Base-by-base conservation (phyloP, 306 rosid genomes). In the Dalbergia cochinchinensis region DNA sequence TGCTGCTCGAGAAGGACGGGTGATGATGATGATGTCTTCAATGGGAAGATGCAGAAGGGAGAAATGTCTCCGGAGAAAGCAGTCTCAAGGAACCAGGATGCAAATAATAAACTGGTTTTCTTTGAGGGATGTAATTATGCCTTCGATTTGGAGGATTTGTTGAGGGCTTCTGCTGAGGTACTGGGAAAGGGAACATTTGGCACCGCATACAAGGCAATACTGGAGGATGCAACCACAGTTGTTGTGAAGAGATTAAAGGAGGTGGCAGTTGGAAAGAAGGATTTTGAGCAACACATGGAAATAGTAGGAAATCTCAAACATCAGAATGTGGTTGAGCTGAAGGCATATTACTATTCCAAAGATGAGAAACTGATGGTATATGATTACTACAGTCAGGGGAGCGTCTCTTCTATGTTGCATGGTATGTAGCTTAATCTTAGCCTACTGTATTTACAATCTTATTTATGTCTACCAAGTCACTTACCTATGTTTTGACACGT, bases 61-160 rank as follows among this genome's bases (percentile, higher is more conserved):
- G 84, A 33, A 41, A 94, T 94, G 97, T 94, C 98, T 4, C 97
- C 98, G 0, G 98, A 94, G 62, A 94, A 94, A 61, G 86, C 85
- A 51, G 90, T 94, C 15, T 92, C 98, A 1, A 85, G 97, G 88
- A 85, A 79, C 80, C 92, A 88, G 80, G 97, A 92, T 83, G 97
- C 96, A 12, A 85, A 81, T 61, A 85, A 85, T 69, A 85, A 85
- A 4, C 74, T 85, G 51, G 48, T 51, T 66, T 85, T 85, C 85
- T 85, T 85, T 54, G 85, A 85, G 78, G 88, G 85, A 8, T 81
- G 85, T 58, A 81, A 47, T 73, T 85, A 85, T 81, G 85, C 85
- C 0, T 85, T 85, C 78, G 85, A 85, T 75, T 81, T 85, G 66
- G 88, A 85, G 51, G 88, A 85, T 67, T 78, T 85, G n/a, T 63